Evolutionary conservation across 1,284 basidiomycete species (phyloP).

Genomic region (Testicularia cyperi): DNA sequence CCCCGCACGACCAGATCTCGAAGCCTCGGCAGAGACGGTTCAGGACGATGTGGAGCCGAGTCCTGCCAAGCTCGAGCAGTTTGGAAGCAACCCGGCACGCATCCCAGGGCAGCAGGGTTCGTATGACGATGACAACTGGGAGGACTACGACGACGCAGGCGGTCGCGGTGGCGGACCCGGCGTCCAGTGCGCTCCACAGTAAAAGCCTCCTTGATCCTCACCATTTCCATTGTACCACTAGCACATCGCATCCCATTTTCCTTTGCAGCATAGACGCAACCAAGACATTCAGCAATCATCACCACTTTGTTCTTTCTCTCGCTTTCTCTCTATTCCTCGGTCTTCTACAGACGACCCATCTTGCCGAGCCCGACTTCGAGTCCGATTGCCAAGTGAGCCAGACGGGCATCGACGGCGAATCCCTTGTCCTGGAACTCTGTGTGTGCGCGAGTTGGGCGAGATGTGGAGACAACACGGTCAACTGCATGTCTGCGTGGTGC

Average conservation of each 20-base stretch:
- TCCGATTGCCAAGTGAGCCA: constrained; percentile 54
- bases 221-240: constrained; percentile 12
- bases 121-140: constrained; percentile 37
- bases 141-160: constrained; percentile 32
- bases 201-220: constrained; percentile 4
- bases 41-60: constrained; percentile 29
- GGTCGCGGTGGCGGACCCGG: constrained; percentile 32
- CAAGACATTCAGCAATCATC: not conserved
- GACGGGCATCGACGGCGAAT: constrained; percentile 53
- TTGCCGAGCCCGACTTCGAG: constrained; percentile 40
- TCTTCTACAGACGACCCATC: constrained; percentile 21
- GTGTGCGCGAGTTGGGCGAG: not conserved
- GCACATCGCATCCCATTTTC: too few species aligned
- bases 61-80: constrained; percentile 28
- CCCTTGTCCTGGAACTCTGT: constrained; percentile 48
- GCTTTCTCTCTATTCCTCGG: not conserved
- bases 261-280: too few species aligned
- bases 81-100: constrained; percentile 34
- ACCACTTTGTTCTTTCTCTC: not conserved
- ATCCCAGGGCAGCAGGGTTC: constrained; percentile 28
- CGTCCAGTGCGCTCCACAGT: constrained; percentile 50
- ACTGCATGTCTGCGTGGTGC: not conserved
- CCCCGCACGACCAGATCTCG: constrained; percentile 35
- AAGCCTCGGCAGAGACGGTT: constrained; percentile 18
- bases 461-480: not conserved